A percentile compares a stretch with the other conserved stretches of the same genome.
Evolutionary conservation across 371 early-diverging fungal species (phyloP).

Genomic region (Mortierella sp.): DNA sequence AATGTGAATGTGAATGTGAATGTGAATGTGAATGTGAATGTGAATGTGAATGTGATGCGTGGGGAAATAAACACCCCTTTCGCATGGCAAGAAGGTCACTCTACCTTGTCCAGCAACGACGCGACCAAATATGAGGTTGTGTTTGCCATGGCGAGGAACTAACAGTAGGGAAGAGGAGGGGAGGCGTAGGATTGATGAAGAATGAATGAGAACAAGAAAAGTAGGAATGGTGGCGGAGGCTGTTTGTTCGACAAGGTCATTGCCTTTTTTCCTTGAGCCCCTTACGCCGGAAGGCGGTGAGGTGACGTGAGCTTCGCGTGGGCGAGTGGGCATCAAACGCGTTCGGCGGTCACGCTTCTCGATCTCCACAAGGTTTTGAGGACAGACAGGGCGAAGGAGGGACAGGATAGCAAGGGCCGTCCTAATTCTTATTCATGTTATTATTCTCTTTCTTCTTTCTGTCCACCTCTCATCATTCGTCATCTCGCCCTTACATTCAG

Average conservation of each 20-base stretch:
- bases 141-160: conserved; percentile 49
- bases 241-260: too few relatives aligned
- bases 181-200: not conserved
- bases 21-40: conserved; percentile 13
- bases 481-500: not conserved
- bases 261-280: too few relatives aligned
- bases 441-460: not conserved
- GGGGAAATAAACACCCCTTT: not conserved
- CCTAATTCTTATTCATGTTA: not conserved
- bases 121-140: conserved; percentile 75
- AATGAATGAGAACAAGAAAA: conserved; percentile 4
- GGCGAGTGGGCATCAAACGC: too few relatives aligned
- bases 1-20: conserved; percentile 2
- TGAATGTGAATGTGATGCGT: conserved; percentile 14
- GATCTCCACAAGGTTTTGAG: too few relatives aligned
- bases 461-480: not conserved
- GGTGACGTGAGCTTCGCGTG: too few relatives aligned
- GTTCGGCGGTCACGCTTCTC: too few relatives aligned
- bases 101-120: conserved; percentile 75
- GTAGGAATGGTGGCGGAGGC: conserved; percentile 3
- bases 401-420: conserved; percentile 1
- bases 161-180: not conserved
- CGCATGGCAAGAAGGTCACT: not conserved
- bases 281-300: too few relatives aligned
- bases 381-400: too few relatives aligned